Conservation (phyloP, 2,329 filamentous ascomycete genomes). For the Penicillium psychrosexuale region DNA sequence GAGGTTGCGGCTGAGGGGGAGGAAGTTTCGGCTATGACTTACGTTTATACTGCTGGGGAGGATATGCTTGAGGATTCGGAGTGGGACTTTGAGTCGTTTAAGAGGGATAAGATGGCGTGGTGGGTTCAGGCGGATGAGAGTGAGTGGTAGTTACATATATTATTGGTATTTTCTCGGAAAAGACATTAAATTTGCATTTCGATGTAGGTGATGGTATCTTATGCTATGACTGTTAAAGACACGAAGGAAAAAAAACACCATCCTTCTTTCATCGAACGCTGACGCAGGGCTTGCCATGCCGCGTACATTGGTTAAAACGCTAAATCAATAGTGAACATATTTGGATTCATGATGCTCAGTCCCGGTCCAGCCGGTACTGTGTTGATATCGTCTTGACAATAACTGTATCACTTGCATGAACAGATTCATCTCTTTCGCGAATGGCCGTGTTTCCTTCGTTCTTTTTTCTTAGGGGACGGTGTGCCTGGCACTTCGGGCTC, state of each 20-base stretch:
- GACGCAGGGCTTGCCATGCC: background rate
- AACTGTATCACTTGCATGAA: background rate
- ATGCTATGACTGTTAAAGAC: slow-evolving; percentile 10
- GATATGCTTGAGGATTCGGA: slow-evolving; percentile 64
- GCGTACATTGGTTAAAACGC: background rate
- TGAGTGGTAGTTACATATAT: slow-evolving; percentile 32
- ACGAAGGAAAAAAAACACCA: background rate
- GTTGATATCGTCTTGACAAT: background rate
- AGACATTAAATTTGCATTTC: background rate
- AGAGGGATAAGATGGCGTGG: slow-evolving; percentile 65
- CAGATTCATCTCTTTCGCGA: background rate
- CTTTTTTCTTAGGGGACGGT: slow-evolving; percentile 17
- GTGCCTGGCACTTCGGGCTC: slow-evolving; percentile 15
- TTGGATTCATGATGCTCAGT: background rate
- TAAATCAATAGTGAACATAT: slow-evolving; percentile 1
- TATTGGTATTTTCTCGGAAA: background rate
- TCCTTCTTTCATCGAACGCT: background rate
- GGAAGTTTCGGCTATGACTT: slow-evolving; percentile 57
- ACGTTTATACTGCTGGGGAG: slow-evolving; percentile 57
- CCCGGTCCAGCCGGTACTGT: background rate
- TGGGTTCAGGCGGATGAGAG: slow-evolving; percentile 53
- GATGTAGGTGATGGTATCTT: slow-evolving; percentile 24
- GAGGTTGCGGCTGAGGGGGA: slow-evolving; percentile 49
- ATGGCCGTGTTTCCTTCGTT: slow-evolving; percentile 1
- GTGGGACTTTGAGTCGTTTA: slow-evolving; percentile 87